Percentiles rank a stretch among this genome's conserved stretches.
phyloP scores from a whole-genome alignment of 1,284 basidiomycete genomes.

The Malassezia furfur region DNA sequence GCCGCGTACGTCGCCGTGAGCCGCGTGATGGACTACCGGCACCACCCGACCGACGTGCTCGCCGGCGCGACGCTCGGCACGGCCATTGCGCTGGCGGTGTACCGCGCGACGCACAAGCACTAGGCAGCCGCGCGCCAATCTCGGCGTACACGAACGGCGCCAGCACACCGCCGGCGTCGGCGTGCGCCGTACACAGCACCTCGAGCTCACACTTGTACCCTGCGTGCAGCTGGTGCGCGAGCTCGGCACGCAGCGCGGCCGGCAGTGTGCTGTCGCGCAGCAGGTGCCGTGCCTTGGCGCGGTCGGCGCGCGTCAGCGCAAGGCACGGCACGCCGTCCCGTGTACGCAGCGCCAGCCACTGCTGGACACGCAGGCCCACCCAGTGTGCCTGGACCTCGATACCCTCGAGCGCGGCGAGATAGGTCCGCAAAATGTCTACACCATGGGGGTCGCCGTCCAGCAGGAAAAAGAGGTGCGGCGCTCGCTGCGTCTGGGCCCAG shows the following conservation, averaged over 20 bases:
- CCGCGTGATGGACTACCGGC: slow-evolving; percentile 50
- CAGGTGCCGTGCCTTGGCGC: slow-evolving; percentile 19
- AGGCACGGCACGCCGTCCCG: not conserved
- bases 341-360: slow-evolving; percentile 3
- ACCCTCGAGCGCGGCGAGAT: not conserved
- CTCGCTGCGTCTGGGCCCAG: not conserved
- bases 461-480: slow-evolving; percentile 4
- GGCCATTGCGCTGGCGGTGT: slow-evolving; percentile 64
- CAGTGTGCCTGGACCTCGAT: not conserved
- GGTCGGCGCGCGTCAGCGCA: slow-evolving; percentile 9
- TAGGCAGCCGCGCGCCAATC: not conserved
- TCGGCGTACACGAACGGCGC: not conserved
- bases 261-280: not conserved
- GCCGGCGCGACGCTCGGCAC: slow-evolving; percentile 69
- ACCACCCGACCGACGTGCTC: slow-evolving; percentile 58
- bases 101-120: slow-evolving; percentile 53
- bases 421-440: slow-evolving; percentile 24
- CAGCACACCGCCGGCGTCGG: not conserved
- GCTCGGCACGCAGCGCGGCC: not conserved
- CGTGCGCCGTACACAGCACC: slow-evolving; percentile 16
- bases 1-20: slow-evolving; percentile 73
- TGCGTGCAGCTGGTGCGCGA: slow-evolving; percentile 21
- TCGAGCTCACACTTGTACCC: slow-evolving; percentile 36
- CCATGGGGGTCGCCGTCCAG: slow-evolving; percentile 29
- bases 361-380: slow-evolving; percentile 4